Evolutionary conservation across 768 basidiomycete genomes (phyloP), one percentile per base, ranked within the genome.

Genomic region (Suillus placidus): DNA sequence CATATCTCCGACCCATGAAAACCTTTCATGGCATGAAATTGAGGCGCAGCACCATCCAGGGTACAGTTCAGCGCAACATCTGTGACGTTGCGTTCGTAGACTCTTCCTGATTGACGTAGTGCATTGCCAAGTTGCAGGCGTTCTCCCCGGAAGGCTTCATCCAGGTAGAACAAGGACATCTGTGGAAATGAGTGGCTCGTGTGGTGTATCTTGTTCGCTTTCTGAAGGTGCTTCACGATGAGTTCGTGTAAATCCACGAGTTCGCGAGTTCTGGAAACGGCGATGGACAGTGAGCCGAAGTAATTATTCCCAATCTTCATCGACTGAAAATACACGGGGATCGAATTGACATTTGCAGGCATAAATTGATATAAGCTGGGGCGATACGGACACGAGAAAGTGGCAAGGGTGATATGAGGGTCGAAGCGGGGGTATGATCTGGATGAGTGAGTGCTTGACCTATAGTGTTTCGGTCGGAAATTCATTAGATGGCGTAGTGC

Each of bases 401-500:
- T 52, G 6, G 51, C 51, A 30, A 52, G 51, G 14, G 51, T 52
- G 8, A 52, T 32, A 18, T 52, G 51, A 18, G 51, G 51, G 30
- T 52, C 51, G 30, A 52, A 52, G 51, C 30, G 26, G 30, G 51
- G 51, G 51, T 30, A 52, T 52, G 51, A 52, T 52, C 51, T 30
- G 16, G 30, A 52, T 12, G 51, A 52, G 51, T 52, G 16, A 52
- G 51, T 32, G 5, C 3, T 32, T 52, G 51, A 32, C 30, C 37
- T 38, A 38, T 38, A 38, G 12, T 38, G 37, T 16, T 32, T 13
- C 18, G 51, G 51, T 32, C 51, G 26, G 18, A 32, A 52, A 32
- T 52, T 18, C 51, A 52, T 52, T 7, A 52, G 16, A 52, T 16
- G 7, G 30, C 30, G 26, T 16, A 52, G 51, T 6, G 51, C 51